These are phyloP conservation scores for Penicillium egyptiacum DNA, from an alignment of 495 filamentous ascomycete genomes.

Conservation along the genomic window DNA sequence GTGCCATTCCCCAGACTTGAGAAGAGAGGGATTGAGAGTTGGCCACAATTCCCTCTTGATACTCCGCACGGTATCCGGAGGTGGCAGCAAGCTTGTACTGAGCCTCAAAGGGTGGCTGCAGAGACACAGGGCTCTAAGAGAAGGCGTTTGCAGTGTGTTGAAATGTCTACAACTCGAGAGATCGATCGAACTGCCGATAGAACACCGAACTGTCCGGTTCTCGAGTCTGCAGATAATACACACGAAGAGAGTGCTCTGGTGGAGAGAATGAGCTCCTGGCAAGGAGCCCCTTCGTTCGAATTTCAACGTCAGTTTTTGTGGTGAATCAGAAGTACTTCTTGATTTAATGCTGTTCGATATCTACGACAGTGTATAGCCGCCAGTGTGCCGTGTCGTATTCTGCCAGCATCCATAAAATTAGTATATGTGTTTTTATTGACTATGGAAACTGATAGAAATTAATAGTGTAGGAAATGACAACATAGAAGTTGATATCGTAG, in stretches of 20 bases:
- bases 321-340: slow-evolving; percentile 18
- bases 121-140: neutral
- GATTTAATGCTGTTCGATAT: neutral
- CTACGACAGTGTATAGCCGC: too few species aligned
- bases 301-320: slow-evolving; percentile 44
- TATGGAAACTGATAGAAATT: too few species aligned
- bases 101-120: neutral
- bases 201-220: neutral
- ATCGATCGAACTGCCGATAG: neutral
- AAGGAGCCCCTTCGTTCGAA: slow-evolving; percentile 34
- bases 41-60: slow-evolving; percentile 39
- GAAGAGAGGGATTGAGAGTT: slow-evolving; percentile 37
- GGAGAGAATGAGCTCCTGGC: slow-evolving; percentile 29
- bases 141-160: neutral
- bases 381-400: too few species aligned
- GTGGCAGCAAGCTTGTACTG: slow-evolving; percentile 36
- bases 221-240: neutral
- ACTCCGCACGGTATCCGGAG: slow-evolving; percentile 33
- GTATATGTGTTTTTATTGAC: too few species aligned
- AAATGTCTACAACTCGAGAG: neutral
- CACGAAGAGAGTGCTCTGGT: neutral
- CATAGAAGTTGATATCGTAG: too few species aligned
- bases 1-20: slow-evolving; percentile 28
- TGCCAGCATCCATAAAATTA: too few species aligned
- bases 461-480: too few species aligned